Base-by-base conservation (phyloP, 2,329 filamentous ascomycete species). In the Paraphaeosphaeria minitans region DNA sequence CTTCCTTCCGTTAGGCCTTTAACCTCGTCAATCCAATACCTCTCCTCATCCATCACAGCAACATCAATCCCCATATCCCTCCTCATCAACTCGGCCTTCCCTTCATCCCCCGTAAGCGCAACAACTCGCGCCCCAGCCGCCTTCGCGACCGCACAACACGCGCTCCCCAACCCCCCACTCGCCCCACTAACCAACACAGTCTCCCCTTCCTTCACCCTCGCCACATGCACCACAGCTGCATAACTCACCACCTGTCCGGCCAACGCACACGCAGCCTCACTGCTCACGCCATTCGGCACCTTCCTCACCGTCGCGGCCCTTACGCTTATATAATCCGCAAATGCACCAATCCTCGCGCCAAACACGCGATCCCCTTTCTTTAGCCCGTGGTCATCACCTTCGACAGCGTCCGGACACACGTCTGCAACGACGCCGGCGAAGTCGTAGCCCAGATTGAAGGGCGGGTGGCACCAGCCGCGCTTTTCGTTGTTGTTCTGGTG, bases 391-490 rank as follows among this genome's bases (percentile, higher is more conserved):
- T 27, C 24, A 27, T 27, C 24, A 27, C 13, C 21, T 19, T 58
- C 0, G 67, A 69, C 14, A 6, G 54, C 42, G 5, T 69, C 21
- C 0, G 81, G 78, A 0, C 79, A 68, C 2, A 73, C 73, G 35
- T 80, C 59, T 8, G 27, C 49, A 1, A 88, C 76, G 2, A 80
- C 75, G n/a, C 85, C 85, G 0, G 84, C 78, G 65, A 87, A 88
- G 67, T 88, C 85, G n/a, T 83, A 83, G 13, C 85, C 85, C 0
- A 87, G 79, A 1, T 79, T 81, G 72, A 88, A 88, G 0, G 85
- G 85, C 1, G 85, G 85, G 33, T 76, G 77, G 31, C 47, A 50
- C 47, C 47, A 50, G 19, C 47, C 47, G 19, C 47, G 29, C 12
- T 50, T 39, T n/a, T 78, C 79, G 31, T 76, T 78, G 67, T 87